Evolutionary conservation across 345 rosid genomes (phyloP).

Genomic region (Citrus sp.): DNA sequence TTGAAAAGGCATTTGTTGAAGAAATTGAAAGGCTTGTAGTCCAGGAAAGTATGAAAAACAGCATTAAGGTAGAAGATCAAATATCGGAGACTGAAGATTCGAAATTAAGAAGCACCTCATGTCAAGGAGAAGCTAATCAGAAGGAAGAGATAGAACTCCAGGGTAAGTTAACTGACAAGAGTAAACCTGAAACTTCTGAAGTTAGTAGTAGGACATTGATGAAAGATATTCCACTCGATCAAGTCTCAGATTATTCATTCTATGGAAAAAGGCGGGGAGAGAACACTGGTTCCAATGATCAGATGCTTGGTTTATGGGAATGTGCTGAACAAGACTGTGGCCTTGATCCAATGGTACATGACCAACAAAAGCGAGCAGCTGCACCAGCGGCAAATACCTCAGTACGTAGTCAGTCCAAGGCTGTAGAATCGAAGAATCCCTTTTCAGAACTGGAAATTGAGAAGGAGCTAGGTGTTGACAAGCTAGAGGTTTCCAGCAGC

Average conservation of each 20-base stretch:
- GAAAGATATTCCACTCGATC: constrained; percentile 73
- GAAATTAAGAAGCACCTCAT: constrained; percentile 17
- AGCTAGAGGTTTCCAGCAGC: constrained; percentile 55
- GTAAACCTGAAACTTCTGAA: constrained; percentile 32
- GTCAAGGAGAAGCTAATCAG: constrained; percentile 16
- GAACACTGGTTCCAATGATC: constrained; percentile 32
- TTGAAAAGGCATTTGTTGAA: constrained; percentile 54
- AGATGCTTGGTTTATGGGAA: constrained; percentile 56
- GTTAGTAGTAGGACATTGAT: constrained; percentile 34
- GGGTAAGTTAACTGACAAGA: constrained; percentile 38
- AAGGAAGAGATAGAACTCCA: constrained; percentile 30
- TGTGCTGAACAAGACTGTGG: constrained; percentile 37
- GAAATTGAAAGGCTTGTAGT: constrained; percentile 40
- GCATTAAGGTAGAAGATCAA: constrained; percentile 13
- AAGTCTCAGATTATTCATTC: constrained; percentile 56
- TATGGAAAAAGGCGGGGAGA: constrained; percentile 43
- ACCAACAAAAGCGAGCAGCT: constrained; percentile 16
- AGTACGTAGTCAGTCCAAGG: constrained; percentile 10
- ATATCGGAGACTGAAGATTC: constrained; percentile 16
- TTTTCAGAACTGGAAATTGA: constrained; percentile 56
- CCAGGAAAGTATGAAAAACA: constrained; percentile 23
- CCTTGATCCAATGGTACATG: constrained; percentile 11
- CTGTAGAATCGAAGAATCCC: constrained; percentile 20
- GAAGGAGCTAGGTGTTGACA: constrained; percentile 67
- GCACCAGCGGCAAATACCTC: constrained; percentile 7